Conservation (phyloP, 495 filamentous ascomycete species). For the Collariella sp. region DNA sequence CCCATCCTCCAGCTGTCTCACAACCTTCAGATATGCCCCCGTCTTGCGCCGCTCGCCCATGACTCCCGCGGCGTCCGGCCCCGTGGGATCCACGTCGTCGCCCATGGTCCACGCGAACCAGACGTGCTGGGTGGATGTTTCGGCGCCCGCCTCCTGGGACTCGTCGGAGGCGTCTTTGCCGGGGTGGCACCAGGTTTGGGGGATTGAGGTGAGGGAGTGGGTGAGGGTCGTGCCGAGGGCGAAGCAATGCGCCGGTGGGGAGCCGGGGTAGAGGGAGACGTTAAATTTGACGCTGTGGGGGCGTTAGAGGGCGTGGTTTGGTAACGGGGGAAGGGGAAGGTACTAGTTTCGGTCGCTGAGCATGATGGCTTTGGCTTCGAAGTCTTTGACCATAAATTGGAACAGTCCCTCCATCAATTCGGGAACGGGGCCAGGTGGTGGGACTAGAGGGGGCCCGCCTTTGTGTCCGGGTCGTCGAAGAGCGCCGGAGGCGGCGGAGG, state of each 20-base stretch:
- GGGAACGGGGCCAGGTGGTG: not conserved
- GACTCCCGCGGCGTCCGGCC: not conserved
- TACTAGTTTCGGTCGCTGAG: slow-evolving; percentile 23
- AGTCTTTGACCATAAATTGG: slow-evolving; percentile 17
- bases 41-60: not conserved
- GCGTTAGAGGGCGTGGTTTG: not conserved
- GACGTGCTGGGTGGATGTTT: not conserved
- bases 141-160: not conserved
- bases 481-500: not conserved
- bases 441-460: not conserved
- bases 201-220: slow-evolving; percentile 8
- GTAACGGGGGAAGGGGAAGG: not conserved
- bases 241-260: slow-evolving; percentile 8
- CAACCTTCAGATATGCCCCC: slow-evolving; percentile 1
- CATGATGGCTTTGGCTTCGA: slow-evolving; percentile 16
- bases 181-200: slow-evolving; percentile 16
- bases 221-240: slow-evolving; percentile 17
- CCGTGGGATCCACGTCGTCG: not conserved
- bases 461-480: not conserved
- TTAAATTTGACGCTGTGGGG: slow-evolving; percentile 19
- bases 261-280: slow-evolving; percentile 8
- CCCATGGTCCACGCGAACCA: slow-evolving; percentile 18
- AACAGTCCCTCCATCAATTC: slow-evolving; percentile 3
- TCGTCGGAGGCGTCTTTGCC: not conserved
- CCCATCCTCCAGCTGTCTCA: slow-evolving; percentile 9